Base-by-base conservation (phyloP, 345 rosid genomes). In the Leavenworthia alabamica region DNA sequence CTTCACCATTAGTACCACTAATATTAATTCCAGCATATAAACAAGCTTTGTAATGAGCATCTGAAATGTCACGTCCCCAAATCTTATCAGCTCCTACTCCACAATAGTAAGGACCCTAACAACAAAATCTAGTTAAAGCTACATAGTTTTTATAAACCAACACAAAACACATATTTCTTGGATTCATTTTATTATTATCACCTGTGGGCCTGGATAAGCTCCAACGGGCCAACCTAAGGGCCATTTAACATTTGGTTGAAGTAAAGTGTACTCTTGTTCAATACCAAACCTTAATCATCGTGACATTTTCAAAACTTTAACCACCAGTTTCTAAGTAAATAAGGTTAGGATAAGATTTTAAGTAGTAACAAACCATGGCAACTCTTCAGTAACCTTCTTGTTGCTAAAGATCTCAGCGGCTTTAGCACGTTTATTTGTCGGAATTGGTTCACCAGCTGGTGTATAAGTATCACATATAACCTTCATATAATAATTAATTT, bases 201-300 rank as follows among this genome's bases (percentile, higher is more conserved):
- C 99, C 97, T 93, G 99, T 32, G 99, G 99, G 64, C 97, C 96
- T 52, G 97, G 99, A 63, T 75, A 93, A 16, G 78, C 99, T 78
- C 99, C 99, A 51, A 89, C 91, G 10, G 99, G 99, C 99, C 99
- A 93, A 63, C 99, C 99, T 81, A 93, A 78, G 56, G 99, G 99
- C 99, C 99, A 93, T 47, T 77, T 81, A 24, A 89, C 94, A 61
- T 93, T 77, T 70, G 76, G 64, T 75, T 89, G 97, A 61, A 93
- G 78, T 57, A 93, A 80, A 67, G 97, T 89, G 88, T 93, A 93
- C 78, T 93, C 99, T 79, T 93, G 99, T 82, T 93, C 97, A 51
- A 89, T 93, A 28, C 99, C 99, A 62, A 47, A 93, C 99, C 98
- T 88, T 39, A 19, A 53, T 2, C 50, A 48, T 2, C 17, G 20